Percentiles rank a stretch among this genome's conserved stretches.
Conservation (phyloP, 495 filamentous ascomycete species). For the Annulohypoxylon stygium region DNA sequence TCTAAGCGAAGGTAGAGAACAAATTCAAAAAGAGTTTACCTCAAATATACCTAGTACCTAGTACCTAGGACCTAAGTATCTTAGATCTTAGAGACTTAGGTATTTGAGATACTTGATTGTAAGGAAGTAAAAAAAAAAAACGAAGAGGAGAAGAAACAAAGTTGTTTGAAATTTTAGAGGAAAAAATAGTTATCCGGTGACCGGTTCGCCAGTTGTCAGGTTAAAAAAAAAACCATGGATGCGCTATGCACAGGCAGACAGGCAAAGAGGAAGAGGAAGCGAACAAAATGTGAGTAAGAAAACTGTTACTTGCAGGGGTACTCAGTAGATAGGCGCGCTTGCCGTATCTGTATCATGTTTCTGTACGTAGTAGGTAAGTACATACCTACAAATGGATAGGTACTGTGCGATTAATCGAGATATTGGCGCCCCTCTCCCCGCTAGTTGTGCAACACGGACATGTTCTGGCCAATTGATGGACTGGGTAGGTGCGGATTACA, state of each 20-base stretch:
- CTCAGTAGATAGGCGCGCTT: constrained; percentile 21
- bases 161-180: not conserved
- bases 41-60: not conserved
- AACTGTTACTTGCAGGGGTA: not conserved
- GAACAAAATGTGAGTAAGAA: not conserved
- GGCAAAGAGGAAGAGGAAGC: not conserved
- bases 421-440: constrained; percentile 33
- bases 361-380: not conserved
- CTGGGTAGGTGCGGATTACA: constrained; percentile 12
- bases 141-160: constrained; percentile 1
- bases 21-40: not conserved
- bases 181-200: not conserved
- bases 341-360: constrained; percentile 4
- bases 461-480: not conserved
- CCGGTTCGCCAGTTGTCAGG: constrained; percentile 2
- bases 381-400: not conserved
- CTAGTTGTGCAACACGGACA: constrained; percentile 30
- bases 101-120: too few species aligned
- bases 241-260: not conserved
- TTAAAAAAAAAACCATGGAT: not conserved
- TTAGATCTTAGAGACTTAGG: too few species aligned
- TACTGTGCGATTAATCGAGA: constrained; percentile 23
- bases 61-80: not conserved
- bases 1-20: constrained; percentile 1
- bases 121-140: not conserved